Percentiles rank a stretch among this genome's conserved stretches.
Evolutionary conservation across 2,329 filamentous ascomycete species (phyloP).

Genomic region (Venturia aucupariae): DNA sequence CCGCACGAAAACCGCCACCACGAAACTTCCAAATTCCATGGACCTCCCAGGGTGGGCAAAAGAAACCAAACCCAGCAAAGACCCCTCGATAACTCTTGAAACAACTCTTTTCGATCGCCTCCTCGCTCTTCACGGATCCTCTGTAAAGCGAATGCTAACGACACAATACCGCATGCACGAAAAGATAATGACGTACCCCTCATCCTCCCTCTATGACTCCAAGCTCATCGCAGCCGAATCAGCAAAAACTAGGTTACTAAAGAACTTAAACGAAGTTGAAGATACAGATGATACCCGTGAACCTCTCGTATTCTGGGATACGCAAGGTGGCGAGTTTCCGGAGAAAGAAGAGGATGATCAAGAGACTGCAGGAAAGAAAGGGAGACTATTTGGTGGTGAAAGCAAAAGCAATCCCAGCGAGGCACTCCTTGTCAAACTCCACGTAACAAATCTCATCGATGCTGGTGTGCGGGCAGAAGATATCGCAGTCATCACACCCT

Average conservation of each 20-base stretch:
- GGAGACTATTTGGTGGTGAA: constrained; percentile 45
- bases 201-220: constrained; percentile 74
- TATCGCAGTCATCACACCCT: constrained; percentile 90
- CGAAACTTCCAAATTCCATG: not conserved
- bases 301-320: constrained; percentile 89
- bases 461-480: constrained; percentile 74
- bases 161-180: constrained; percentile 98
- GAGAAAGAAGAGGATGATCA: constrained; percentile 62
- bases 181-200: constrained; percentile 90
- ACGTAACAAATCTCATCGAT: constrained; percentile 66
- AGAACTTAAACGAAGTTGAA: constrained; percentile 63
- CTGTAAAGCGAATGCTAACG: constrained; percentile 89
- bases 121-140: constrained; percentile 66
- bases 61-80: constrained; percentile 23
- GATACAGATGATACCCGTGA: constrained; percentile 81
- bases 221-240: constrained; percentile 71
- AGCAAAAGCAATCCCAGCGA: constrained; percentile 93
- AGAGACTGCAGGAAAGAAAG: constrained; percentile 57
- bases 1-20: not conserved
- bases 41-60: constrained; percentile 13
- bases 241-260: constrained; percentile 67
- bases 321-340: constrained; percentile 85
- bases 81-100: constrained; percentile 56
- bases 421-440: constrained; percentile 66
- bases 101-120: constrained; percentile 90